Conservation (phyloP, 352 stramenopile genomes). For the Globisporangium apiculatum region DNA sequence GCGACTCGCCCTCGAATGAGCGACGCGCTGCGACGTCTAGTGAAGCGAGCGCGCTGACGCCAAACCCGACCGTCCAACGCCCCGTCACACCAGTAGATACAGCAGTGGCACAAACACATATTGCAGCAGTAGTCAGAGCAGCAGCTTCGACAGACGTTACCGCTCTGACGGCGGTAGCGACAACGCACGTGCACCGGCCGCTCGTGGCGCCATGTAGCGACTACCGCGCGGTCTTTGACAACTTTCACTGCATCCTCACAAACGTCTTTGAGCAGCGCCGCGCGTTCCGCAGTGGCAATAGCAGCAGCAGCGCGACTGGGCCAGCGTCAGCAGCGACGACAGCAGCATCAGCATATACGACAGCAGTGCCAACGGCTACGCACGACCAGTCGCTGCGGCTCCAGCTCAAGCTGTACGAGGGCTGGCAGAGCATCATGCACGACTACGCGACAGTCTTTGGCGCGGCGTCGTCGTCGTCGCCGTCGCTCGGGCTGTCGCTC, state of each 20-base stretch:
- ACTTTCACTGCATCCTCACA: constrained; percentile 73
- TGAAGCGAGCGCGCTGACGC: too few relatives aligned
- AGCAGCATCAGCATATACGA: neutral
- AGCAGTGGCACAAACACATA: too few relatives aligned
- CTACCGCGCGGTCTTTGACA: constrained; percentile 56
- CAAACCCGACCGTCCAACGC: too few relatives aligned
- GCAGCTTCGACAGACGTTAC: neutral
- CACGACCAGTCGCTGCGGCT: constrained; percentile 48
- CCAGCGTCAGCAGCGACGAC: neutral
- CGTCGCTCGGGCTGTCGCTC: constrained; percentile 17
- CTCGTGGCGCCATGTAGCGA: constrained; percentile 27
- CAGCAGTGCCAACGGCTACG: constrained; percentile 1
- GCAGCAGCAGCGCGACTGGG: neutral
- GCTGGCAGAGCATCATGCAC: constrained; percentile 80
- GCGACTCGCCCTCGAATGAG: too few relatives aligned
- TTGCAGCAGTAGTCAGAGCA: neutral
- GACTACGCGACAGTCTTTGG: constrained; percentile 85
- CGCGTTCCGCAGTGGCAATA: constrained; percentile 10
- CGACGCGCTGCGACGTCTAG: too few relatives aligned
- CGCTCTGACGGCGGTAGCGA: neutral
- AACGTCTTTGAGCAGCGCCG: constrained; percentile 54
- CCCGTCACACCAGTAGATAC: too few relatives aligned
- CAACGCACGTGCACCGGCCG: neutral
- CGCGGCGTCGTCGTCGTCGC: constrained; percentile 20
- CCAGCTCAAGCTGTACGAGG: constrained; percentile 75